Conservation (phyloP, 2,329 filamentous ascomycete genomes). For the Coleophoma cylindrospora region DNA sequence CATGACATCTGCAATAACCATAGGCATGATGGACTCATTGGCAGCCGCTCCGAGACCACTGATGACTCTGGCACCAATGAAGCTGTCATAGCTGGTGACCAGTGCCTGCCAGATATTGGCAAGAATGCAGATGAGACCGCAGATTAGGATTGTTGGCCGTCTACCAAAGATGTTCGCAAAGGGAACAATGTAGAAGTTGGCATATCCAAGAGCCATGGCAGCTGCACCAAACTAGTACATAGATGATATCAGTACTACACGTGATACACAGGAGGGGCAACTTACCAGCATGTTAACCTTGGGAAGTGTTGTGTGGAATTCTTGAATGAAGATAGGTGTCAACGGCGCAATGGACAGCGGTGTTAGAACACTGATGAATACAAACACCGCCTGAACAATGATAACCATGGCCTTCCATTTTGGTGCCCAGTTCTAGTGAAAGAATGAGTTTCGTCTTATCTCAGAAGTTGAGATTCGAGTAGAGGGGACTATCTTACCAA, state of each 20-base stretch:
- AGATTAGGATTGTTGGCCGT: conserved; percentile 26
- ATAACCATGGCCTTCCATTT: conserved; percentile 27
- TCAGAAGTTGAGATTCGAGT: too few relatives aligned
- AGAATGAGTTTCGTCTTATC: neutral
- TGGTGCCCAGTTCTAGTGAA: conserved; percentile 26
- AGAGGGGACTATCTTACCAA: neutral
- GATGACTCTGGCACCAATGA: conserved; percentile 27
- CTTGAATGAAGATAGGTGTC: conserved; percentile 28
- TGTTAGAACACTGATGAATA: conserved; percentile 30
- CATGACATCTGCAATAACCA: conserved; percentile 26
- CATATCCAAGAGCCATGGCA: conserved; percentile 28
- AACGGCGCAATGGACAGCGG: conserved; percentile 30
- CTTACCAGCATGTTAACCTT: conserved; percentile 29
- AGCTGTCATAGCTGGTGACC: conserved; percentile 25
- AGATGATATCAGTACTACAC: neutral
- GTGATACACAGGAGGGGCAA: neutral
- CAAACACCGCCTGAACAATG: conserved; percentile 28
- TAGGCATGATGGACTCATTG: conserved; percentile 29
- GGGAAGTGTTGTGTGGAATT: conserved; percentile 27
- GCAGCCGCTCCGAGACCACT: conserved; percentile 26
- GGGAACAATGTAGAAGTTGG: conserved; percentile 29
- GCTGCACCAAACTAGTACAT: conserved; percentile 16
- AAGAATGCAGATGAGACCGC: conserved; percentile 23
- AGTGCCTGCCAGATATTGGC: conserved; percentile 27
- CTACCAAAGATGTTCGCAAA: conserved; percentile 27